Base-by-base conservation (phyloP, 2,329 filamentous ascomycete genomes). In the Aureobasidium melanogenum region DNA sequence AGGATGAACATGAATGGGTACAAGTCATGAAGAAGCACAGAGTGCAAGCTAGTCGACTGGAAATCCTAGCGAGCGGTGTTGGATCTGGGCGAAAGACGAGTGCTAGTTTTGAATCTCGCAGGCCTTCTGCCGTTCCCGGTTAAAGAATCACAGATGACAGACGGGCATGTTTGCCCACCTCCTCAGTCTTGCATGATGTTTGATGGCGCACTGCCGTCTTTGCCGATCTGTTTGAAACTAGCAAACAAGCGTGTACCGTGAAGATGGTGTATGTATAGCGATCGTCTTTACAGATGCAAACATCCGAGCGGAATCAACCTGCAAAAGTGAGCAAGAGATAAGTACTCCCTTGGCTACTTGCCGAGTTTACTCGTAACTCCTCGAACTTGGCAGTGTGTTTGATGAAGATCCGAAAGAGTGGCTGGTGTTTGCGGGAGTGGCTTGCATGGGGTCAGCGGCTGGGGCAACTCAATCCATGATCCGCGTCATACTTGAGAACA, bases 21-120 rank as follows among this genome's bases (percentile, higher is more conserved):
- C 88, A 92, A 63, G 84, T 96, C 36, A 91, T 96, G 73, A 89
- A 88, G 74, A 89, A 93, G 66, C 93, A 97, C 76, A 85, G 90
- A 46, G 82, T 92, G 14, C 80, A 97, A 69, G 91, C 92, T 19
- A 90, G 91, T 10, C 84, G 89, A 39, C 74, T 92, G 50, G 89
- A 93, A 72, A 64, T 79, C 43, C 65, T 78, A 24, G 76, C 76
- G 4, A 76, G 73, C 28, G 76, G 76, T 10, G 75, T 77, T 2
- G 75, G 73, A 3, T 63, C 69, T 1, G 71, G 69, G 5, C 67
- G 72, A 26, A 66, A 63, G 47, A 54, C 57, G 15, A 66, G 63
- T 46, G n/a, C 47, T 14, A 60, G 44, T 44, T 19, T 50, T 19
- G 62, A 63, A 9, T 48, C 55, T 43, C 55, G 55, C 26, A 58